phyloP scores from a whole-genome alignment of 2,329 filamentous ascomycete genomes.

The Exophiala mesophila region DNA sequence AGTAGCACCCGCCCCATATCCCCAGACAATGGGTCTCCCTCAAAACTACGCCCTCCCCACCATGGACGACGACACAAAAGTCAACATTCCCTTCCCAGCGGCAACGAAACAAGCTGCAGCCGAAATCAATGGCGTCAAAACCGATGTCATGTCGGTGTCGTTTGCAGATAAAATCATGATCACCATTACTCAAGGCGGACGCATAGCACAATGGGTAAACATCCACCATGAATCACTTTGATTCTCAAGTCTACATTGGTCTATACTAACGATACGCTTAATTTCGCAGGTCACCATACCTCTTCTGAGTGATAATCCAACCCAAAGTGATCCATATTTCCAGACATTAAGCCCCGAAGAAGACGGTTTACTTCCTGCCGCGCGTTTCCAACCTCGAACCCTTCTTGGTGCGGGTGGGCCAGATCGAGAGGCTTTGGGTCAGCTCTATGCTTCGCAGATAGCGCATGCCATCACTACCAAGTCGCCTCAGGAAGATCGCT shows the following conservation, averaged over 20 bases:
- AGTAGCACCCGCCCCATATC: no score
- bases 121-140: constrained; percentile 62
- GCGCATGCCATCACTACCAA: constrained; percentile 71
- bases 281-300: constrained; percentile 49
- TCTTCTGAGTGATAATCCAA: constrained; percentile 64
- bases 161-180: constrained; percentile 90
- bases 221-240: neutral
- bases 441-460: constrained; percentile 84
- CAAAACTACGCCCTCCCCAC: constrained; percentile 13
- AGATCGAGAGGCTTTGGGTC: constrained; percentile 75
- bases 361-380: constrained; percentile 64
- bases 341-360: constrained; percentile 43
- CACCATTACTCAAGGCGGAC: constrained; percentile 79
- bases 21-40: constrained; percentile 15
- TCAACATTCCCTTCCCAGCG: constrained; percentile 60
- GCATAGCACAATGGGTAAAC: constrained; percentile 84
- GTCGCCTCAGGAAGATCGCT: constrained; percentile 57
- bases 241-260: neutral
- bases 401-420: constrained; percentile 77
- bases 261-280: no score
- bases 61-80: constrained; percentile 21
- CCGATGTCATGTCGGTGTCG: constrained; percentile 65
- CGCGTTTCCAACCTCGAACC: constrained; percentile 79
- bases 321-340: constrained; percentile 30
- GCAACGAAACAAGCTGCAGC: constrained; percentile 56